A percentile compares a stretch with the other conserved stretches of the same genome.
phyloP scores from a whole-genome alignment of 208 protist genomes.

The Leptomonas seymouri region DNA sequence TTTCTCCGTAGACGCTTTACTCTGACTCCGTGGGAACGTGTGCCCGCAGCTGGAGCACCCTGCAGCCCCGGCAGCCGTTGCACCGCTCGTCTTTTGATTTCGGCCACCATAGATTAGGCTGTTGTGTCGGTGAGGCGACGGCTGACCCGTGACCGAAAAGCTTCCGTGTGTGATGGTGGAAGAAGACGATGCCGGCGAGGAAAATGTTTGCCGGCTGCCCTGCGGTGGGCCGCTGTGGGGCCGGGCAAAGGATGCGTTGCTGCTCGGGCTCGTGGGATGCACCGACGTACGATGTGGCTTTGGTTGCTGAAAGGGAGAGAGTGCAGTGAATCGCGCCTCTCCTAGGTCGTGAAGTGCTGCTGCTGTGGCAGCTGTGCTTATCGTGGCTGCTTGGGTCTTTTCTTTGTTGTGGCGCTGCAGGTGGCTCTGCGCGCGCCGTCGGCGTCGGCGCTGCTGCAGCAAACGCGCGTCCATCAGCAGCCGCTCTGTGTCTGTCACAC shows the following conservation, averaged over 20 bases:
- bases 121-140: too few relatives aligned
- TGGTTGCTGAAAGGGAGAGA: neutral
- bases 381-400: neutral
- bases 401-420: neutral
- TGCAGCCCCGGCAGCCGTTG: too few relatives aligned
- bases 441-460: slow-evolving; percentile 22
- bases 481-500: slow-evolving; percentile 39
- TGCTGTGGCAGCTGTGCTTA: neutral
- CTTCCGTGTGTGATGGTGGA: slow-evolving; percentile 8
- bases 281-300: neutral
- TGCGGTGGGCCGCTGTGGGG: neutral
- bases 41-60: too few relatives aligned
- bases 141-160: neutral
- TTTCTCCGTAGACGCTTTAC: too few relatives aligned
- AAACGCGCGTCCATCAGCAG: slow-evolving; percentile 32
- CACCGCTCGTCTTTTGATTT: too few relatives aligned
- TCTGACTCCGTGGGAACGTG: too few relatives aligned
- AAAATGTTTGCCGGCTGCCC: neutral
- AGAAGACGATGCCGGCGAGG: slow-evolving; percentile 3
- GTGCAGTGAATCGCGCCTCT: neutral
- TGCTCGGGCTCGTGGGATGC: slow-evolving; percentile 7
- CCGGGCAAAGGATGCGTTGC: neutral
- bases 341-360: neutral
- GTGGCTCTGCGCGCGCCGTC: slow-evolving; percentile 4
- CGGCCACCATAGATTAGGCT: too few relatives aligned